Percentiles rank a stretch among this genome's conserved stretches.
Conservation (phyloP, 805 yeast species). For the Millerozyma acaciae region DNA sequence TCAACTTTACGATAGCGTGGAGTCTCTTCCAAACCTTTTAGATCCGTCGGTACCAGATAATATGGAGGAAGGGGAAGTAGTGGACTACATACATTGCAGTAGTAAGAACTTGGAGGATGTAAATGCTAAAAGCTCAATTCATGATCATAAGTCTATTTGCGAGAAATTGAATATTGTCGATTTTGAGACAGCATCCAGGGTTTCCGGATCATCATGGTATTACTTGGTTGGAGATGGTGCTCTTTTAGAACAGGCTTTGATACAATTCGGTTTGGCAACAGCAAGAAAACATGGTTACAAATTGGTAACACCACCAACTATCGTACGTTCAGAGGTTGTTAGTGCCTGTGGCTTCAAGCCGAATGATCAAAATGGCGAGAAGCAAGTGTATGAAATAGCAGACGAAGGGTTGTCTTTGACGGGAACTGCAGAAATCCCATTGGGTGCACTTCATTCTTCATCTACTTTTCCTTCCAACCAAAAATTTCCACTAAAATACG, state of each 20-base stretch:
- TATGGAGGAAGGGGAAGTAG: constrained; percentile 39
- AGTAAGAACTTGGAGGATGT: constrained; percentile 21
- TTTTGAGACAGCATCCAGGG: constrained; percentile 63
- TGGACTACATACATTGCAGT: constrained; percentile 50
- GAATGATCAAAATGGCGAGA: constrained; percentile 79
- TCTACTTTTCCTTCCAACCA: constrained; percentile 33
- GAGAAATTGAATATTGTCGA: constrained; percentile 64
- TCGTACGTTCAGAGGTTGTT: constrained; percentile 73
- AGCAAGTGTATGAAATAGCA: constrained; percentile 70
- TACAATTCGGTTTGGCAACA: constrained; percentile 66
- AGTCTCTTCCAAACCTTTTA: constrained; percentile 60
- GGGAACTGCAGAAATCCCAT: constrained; percentile 94
- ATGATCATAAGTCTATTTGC: constrained; percentile 73
- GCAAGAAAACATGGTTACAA: constrained; percentile 68
- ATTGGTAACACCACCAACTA: constrained; percentile 78
- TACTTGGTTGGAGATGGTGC: constrained; percentile 85
- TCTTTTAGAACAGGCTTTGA: constrained; percentile 79
- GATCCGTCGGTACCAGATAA: constrained; percentile 44
- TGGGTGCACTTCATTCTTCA: constrained; percentile 74
- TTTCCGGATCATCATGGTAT: constrained; percentile 87
- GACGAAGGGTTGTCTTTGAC: constrained; percentile 62
- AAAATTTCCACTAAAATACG: constrained; percentile 55
- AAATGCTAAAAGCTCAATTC: constrained; percentile 8
- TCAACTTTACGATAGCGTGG: constrained; percentile 37
- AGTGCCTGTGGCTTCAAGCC: constrained; percentile 95